Evolutionary conservation across 2,329 filamentous ascomycete genomes (phyloP).

Genomic region (Aureobasidium mangrovei): DNA sequence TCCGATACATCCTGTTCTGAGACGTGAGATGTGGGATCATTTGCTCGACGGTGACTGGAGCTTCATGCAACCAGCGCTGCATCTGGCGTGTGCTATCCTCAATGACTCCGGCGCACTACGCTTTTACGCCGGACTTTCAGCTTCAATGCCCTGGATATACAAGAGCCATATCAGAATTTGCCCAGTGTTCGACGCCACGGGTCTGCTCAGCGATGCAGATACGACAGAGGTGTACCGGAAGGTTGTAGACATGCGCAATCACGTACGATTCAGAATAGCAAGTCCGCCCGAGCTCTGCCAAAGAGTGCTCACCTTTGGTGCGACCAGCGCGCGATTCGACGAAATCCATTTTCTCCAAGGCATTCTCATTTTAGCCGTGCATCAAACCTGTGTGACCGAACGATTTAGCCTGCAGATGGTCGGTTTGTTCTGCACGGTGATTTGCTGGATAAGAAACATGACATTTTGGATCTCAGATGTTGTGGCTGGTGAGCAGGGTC

Average conservation of each 20-base stretch:
- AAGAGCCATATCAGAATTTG: not conserved
- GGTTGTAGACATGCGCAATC: not conserved
- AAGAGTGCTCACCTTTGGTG: no score
- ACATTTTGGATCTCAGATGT: no score
- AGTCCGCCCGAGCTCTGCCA: no score
- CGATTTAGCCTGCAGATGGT: no score
- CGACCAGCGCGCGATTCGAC: no score
- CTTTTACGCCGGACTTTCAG: not conserved
- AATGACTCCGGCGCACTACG: not conserved
- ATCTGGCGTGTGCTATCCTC: not conserved
- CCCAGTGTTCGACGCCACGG: not conserved
- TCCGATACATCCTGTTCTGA: not conserved
- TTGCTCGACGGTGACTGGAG: not conserved
- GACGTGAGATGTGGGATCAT: not conserved
- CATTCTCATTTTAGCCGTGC: no score
- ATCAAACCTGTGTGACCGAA: no score
- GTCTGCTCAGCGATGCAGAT: not conserved
- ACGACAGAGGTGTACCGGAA: not conserved
- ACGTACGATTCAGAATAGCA: not conserved
- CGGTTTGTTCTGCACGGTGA: no score
- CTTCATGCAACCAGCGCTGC: constrained; percentile 1
- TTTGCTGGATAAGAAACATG: no score
- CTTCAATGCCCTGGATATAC: not conserved
- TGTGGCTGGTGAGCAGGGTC: no score
- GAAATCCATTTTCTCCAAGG: no score